Evolutionary conservation across 108 stramenopile genomes (phyloP).

Genomic region (Skeletonema tropicum): DNA sequence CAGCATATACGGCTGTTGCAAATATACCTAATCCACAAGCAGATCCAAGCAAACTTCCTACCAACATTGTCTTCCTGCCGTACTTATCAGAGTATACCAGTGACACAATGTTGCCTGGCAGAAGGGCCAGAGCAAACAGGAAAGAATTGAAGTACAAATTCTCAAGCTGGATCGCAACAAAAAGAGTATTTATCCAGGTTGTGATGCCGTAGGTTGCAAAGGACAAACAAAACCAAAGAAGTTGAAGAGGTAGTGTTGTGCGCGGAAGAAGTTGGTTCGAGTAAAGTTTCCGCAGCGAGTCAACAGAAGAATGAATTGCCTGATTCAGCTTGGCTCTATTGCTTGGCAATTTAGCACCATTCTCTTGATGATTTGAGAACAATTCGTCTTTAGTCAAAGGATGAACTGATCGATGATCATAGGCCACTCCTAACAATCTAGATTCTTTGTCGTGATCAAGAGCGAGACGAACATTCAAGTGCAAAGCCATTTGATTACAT

Average conservation of each 20-base stretch:
- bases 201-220: conserved; percentile 79
- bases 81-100: conserved; percentile 58
- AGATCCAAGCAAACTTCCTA: conserved; percentile 51
- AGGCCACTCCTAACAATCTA: neutral
- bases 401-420: neutral
- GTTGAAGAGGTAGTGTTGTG: conserved; percentile 70
- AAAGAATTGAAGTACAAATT: conserved; percentile 80
- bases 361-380: conserved; percentile 30
- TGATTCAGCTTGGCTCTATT: neutral
- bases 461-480: conserved; percentile 27
- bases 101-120: conserved; percentile 76
- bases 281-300: conserved; percentile 53
- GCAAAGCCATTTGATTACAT: conserved; percentile 55
- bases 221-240: conserved; percentile 75
- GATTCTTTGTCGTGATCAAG: neutral
- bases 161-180: conserved; percentile 71
- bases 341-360: neutral
- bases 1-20: conserved; percentile 50
- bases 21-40: conserved; percentile 59
- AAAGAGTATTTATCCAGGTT: conserved; percentile 86
- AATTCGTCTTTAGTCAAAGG: conserved; percentile 50
- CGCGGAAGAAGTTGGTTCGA: conserved; percentile 40
- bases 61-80: conserved; percentile 59
- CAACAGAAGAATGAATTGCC: conserved; percentile 18
- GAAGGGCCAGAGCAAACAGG: conserved; percentile 70